phyloP scores from a whole-genome alignment of 2,329 filamentous ascomycete species.

The Spiromastix sp. region DNA sequence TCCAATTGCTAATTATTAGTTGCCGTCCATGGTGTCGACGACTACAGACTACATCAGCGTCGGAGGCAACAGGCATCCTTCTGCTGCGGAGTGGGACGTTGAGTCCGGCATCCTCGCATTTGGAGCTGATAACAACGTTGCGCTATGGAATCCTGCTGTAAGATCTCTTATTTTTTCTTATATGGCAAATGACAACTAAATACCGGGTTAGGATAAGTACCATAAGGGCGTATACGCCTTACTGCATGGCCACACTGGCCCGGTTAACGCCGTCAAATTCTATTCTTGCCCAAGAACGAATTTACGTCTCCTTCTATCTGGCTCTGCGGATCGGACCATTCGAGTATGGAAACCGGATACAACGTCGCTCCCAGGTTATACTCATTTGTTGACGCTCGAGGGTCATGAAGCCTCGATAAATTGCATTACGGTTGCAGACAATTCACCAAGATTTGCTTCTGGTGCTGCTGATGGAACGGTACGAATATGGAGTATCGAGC shows the following conservation, averaged over 20 bases:
- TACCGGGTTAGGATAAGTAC: slow-evolving; percentile 29
- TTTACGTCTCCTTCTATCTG: slow-evolving; percentile 58
- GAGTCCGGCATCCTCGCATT: slow-evolving; percentile 66
- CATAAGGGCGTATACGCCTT: slow-evolving; percentile 53
- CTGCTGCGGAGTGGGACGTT: slow-evolving; percentile 78
- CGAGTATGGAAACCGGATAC: slow-evolving; percentile 46
- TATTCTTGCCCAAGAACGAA: slow-evolving; percentile 44
- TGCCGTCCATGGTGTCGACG: slow-evolving; percentile 26
- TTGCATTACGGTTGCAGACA: slow-evolving; percentile 39
- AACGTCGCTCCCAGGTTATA: slow-evolving; percentile 22
- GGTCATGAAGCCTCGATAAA: slow-evolving; percentile 71
- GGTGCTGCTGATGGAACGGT: slow-evolving; percentile 54
- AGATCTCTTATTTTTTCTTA: slow-evolving; percentile 23
- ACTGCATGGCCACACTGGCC: slow-evolving; percentile 65
- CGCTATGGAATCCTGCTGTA: slow-evolving; percentile 74
- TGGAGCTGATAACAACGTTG: slow-evolving; percentile 80
- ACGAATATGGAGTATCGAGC: slow-evolving; percentile 56
- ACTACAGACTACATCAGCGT: slow-evolving; percentile 52
- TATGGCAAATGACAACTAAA: slow-evolving; percentile 5
- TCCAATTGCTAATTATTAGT: too few relatives aligned
- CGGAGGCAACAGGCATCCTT: slow-evolving; percentile 83
- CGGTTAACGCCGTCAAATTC: slow-evolving; percentile 77
- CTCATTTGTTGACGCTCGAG: slow-evolving; percentile 40
- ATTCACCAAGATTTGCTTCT: slow-evolving; percentile 42
- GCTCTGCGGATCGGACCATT: slow-evolving; percentile 69